A percentile compares a stretch with the other conserved stretches of the same genome.
Conservation (phyloP, 805 yeast genomes). For the Pichia exigua region DNA sequence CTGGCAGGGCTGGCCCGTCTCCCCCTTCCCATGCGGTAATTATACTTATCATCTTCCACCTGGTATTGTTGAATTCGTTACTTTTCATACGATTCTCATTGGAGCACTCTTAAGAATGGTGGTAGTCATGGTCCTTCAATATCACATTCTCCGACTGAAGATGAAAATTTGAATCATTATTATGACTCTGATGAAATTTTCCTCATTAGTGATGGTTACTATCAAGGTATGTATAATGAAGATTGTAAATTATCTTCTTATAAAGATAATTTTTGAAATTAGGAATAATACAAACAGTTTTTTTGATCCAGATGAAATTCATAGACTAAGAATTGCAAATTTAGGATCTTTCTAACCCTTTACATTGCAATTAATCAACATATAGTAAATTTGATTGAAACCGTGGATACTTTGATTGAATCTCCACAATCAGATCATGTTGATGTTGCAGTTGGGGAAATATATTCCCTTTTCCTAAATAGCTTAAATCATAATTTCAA, state of each 20-base stretch:
- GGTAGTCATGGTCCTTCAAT: slow-evolving; percentile 19
- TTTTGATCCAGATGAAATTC: slow-evolving; percentile 38
- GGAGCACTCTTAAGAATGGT: slow-evolving; percentile 18
- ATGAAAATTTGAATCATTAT: slow-evolving; percentile 18
- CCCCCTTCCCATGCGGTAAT: slow-evolving; percentile 13
- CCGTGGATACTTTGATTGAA: slow-evolving; percentile 50
- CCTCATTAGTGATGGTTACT: slow-evolving; percentile 43
- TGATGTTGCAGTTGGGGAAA: slow-evolving; percentile 17
- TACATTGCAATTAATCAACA: slow-evolving; percentile 44
- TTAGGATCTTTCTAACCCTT: slow-evolving; percentile 54
- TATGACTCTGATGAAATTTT: slow-evolving; percentile 42
- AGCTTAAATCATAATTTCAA: not conserved
- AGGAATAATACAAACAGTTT: slow-evolving; percentile 6
- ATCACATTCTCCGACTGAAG: slow-evolving; percentile 15
- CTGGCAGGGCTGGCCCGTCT: too few relatives aligned
- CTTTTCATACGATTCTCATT: slow-evolving; percentile 23
- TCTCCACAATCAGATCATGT: slow-evolving; percentile 24
- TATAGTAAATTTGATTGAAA: slow-evolving; percentile 45
- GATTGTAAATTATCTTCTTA: slow-evolving; percentile 20
- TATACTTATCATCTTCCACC: slow-evolving; percentile 15
- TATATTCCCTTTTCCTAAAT: slow-evolving; percentile 16
- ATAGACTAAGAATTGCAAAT: slow-evolving; percentile 44
- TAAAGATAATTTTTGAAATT: slow-evolving; percentile 18
- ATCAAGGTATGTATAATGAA: slow-evolving; percentile 24
- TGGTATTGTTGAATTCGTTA: slow-evolving; percentile 15